These are phyloP conservation scores for Dentipellis sp. DNA, from an alignment of 768 basidiomycete species.

Conservation along the genomic window DNA sequence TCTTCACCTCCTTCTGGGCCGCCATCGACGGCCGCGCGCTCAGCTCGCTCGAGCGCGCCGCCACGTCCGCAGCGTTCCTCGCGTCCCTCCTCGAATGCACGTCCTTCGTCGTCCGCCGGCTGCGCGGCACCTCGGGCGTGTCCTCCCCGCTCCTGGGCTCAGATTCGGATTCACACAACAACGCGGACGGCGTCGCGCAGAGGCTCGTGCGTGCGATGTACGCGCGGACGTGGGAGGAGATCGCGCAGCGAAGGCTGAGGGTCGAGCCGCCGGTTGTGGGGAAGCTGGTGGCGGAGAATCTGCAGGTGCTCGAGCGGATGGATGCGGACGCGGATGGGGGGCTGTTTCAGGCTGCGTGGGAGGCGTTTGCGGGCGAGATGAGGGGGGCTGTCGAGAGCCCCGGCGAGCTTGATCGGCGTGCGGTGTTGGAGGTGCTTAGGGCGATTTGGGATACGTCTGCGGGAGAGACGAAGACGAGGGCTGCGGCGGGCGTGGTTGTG, in stretches of 20 bases:
- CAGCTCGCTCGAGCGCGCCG: conserved; percentile 38
- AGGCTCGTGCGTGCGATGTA: conserved; percentile 38
- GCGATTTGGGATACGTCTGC: conserved; percentile 33
- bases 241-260: conserved; percentile 34
- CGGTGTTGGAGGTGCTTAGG: conserved; percentile 40
- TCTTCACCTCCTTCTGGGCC: conserved; percentile 79
- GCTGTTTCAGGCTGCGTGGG: conserved; percentile 45
- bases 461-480: conserved; percentile 17
- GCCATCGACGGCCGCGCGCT: conserved; percentile 65
- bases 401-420: conserved; percentile 14
- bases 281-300: conserved; percentile 32
- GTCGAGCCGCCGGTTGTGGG: conserved; percentile 37
- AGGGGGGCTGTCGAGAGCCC: conserved; percentile 7
- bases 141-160: conserved; percentile 3
- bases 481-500: not conserved
- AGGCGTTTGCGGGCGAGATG: conserved; percentile 26
- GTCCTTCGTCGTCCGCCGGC: conserved; percentile 43
- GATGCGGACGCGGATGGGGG: conserved; percentile 20
- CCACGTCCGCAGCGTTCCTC: conserved; percentile 55
- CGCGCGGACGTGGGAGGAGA: conserved; percentile 37
- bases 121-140: conserved; percentile 20
- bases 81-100: conserved; percentile 63
- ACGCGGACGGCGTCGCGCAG: conserved; percentile 4
- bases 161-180: too few species aligned
- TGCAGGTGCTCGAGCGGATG: conserved; percentile 20